Conservation (phyloP, 139 green algal genomes). For the Dunaliella sp. region DNA sequence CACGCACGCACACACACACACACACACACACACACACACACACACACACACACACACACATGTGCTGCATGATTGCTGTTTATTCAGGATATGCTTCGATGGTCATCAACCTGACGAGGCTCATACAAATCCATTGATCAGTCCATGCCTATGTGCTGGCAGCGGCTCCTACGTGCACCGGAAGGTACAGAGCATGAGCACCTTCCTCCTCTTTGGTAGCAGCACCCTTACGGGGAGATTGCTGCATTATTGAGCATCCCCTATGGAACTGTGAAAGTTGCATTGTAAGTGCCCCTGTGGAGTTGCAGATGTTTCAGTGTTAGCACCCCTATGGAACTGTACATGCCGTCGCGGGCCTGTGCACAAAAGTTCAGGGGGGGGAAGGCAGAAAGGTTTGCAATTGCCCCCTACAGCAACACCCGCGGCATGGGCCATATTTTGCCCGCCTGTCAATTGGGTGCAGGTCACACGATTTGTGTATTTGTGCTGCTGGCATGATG, state of each 20-base stretch:
- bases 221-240: neutral
- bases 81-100: neutral
- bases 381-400: too few species aligned
- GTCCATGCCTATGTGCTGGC: neutral
- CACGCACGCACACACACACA: too few species aligned
- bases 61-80: neutral
- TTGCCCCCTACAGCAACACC: neutral
- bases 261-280: too few species aligned
- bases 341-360: neutral
- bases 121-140: neutral
- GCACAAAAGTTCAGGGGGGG: neutral
- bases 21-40: too few species aligned
- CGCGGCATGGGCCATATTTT: too few species aligned
- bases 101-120: neutral
- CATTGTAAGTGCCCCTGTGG: neutral
- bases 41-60: too few species aligned
- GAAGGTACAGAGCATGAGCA: neutral
- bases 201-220: neutral
- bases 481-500: too few species aligned
- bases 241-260: too few species aligned
- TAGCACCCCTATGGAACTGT: neutral
- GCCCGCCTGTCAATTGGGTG: too few species aligned
- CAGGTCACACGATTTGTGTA: too few species aligned
- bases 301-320: neutral
- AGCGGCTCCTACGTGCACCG: neutral